Percentiles rank a stretch among this genome's conserved stretches.
phyloP scores from a whole-genome alignment of 352 stramenopile species.

The Globisporangium perplexum region DNA sequence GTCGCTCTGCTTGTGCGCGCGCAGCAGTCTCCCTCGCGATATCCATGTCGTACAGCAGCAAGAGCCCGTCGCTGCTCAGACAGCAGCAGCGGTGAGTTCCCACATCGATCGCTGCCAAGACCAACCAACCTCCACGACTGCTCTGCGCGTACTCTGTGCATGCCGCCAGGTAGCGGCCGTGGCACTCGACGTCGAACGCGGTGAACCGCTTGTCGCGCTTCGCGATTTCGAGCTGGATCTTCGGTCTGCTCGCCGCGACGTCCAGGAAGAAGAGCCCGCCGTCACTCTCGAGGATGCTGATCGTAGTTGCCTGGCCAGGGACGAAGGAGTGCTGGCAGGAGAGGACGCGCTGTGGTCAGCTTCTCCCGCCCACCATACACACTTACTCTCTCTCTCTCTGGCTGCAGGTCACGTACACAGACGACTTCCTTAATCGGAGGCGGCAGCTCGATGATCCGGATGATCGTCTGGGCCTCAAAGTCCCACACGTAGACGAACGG shows the following conservation, averaged over 20 bases:
- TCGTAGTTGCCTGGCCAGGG: conserved; percentile 40
- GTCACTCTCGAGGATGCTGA: conserved; percentile 66
- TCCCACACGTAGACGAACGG: conserved; percentile 83
- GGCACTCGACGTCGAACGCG: conserved; percentile 62
- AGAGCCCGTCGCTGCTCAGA: conserved; percentile 51
- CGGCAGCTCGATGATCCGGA: conserved; percentile 83
- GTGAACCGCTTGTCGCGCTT: conserved; percentile 45
- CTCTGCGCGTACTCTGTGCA: conserved; percentile 65
- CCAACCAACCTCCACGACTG: background rate
- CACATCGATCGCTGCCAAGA: background rate
- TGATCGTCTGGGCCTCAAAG: conserved; percentile 79
- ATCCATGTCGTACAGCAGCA: conserved; percentile 80
- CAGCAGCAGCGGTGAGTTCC: conserved; percentile 1
- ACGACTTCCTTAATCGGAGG: conserved; percentile 57
- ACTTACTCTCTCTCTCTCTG: background rate
- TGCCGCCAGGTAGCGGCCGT: conserved; percentile 62
- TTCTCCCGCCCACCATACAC: too few relatives aligned
- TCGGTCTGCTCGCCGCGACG: conserved; percentile 52
- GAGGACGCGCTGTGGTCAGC: background rate
- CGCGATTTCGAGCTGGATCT: conserved; percentile 72
- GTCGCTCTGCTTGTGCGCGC: conserved; percentile 26
- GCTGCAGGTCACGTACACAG: conserved; percentile 28
- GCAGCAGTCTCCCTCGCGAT: conserved; percentile 59
- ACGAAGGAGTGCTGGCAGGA: conserved; percentile 56
- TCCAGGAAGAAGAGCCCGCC: conserved; percentile 72